These are phyloP conservation scores for Ananas comosus DNA, from an alignment of 176 grass and related monocot species.

Conservation along the genomic window DNA sequence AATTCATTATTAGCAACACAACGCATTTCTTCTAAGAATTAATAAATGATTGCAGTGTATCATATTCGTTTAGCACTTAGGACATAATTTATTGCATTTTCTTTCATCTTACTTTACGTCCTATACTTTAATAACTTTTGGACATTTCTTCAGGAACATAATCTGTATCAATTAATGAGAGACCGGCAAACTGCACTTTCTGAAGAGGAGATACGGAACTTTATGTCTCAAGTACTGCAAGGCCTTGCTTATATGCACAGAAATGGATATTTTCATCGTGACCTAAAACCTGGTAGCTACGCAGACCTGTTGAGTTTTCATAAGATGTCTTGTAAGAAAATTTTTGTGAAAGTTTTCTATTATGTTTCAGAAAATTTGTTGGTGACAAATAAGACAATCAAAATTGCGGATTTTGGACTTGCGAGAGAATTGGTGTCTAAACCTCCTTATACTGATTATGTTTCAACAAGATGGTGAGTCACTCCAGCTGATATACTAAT, in stretches of 20 bases:
- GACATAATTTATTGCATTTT: background rate
- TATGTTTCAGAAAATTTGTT: conserved; percentile 60
- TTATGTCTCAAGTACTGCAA: conserved; percentile 68
- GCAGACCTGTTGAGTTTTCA: conserved; percentile 10
- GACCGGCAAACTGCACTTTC: conserved; percentile 42
- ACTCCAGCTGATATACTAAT: background rate
- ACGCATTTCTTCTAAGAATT: too few species aligned
- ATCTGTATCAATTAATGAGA: conserved; percentile 81
- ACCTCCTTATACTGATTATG: conserved; percentile 94
- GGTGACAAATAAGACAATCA: conserved; percentile 53
- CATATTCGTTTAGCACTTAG: too few species aligned
- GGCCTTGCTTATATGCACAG: conserved; percentile 90
- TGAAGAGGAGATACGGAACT: conserved; percentile 54
- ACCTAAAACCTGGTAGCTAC: conserved; percentile 80
- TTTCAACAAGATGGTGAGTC: conserved; percentile 94
- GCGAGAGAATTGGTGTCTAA: conserved; percentile 80
- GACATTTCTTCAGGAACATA: conserved; percentile 37
- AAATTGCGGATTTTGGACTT: conserved; percentile 96
- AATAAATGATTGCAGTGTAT: too few species aligned
- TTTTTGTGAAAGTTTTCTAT: conserved; percentile 6
- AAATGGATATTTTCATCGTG: conserved; percentile 92
- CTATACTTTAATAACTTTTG: conserved; percentile 6
- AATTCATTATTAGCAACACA: too few species aligned
- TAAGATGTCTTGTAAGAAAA: background rate
- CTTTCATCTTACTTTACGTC: background rate